These are phyloP conservation scores for Neocatenulostroma microsporum DNA, from an alignment of 2,329 filamentous ascomycete genomes.

Conservation along the genomic window DNA sequence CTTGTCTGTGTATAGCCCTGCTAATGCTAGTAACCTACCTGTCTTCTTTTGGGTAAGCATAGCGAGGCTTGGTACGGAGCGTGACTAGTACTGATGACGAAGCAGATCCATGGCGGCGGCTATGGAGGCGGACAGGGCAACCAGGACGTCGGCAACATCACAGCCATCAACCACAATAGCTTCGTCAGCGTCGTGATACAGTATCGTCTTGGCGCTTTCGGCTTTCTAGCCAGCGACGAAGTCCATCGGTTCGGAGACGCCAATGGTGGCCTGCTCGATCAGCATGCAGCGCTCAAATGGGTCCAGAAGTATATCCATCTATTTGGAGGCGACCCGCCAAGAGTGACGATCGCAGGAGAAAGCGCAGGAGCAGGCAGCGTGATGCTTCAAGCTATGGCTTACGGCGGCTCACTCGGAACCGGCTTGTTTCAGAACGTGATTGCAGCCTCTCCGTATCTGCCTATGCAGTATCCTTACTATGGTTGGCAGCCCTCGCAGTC, in stretches of 20 bases:
- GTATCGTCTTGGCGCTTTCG: constrained; percentile 37
- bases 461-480: constrained; percentile 46
- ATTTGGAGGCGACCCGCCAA: constrained; percentile 48
- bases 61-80: no score
- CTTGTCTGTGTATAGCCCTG: constrained; percentile 32
- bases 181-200: no score
- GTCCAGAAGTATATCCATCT: constrained; percentile 47
- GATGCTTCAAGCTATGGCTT: constrained; percentile 35
- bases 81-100: no score
- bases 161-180: no score
- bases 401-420: constrained; percentile 27
- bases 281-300: constrained; percentile 47
- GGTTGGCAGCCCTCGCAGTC: constrained; percentile 38
- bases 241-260: constrained; percentile 36
- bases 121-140: no score
- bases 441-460: constrained; percentile 45
- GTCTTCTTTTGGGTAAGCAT: no score
- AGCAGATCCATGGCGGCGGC: constrained; percentile 28
- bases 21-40: constrained; percentile 28
- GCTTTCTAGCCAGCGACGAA: constrained; percentile 44
- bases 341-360: constrained; percentile 29
- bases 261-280: constrained; percentile 59
- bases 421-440: constrained; percentile 23
- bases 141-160: no score
- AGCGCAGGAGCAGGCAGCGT: constrained; percentile 29